Conservation (phyloP, 2,329 filamentous ascomycete species). For the Xylaria sp. region DNA sequence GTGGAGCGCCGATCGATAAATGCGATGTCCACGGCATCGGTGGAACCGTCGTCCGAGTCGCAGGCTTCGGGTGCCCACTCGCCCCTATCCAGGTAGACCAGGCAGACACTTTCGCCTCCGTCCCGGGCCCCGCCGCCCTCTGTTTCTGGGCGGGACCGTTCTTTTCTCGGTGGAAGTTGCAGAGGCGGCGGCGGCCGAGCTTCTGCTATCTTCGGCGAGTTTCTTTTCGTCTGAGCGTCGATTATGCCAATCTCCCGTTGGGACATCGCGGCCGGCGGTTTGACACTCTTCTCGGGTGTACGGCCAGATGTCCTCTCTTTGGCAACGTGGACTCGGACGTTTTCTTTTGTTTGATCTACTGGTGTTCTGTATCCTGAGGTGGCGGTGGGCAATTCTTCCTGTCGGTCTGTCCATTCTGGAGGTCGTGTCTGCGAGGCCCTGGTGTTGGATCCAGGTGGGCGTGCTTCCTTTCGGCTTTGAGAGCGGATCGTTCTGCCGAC, state of each 20-base stretch:
- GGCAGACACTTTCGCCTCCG: neutral
- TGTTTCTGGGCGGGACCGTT: neutral
- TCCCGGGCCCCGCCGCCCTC: conserved; percentile 3
- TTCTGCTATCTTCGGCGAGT: neutral
- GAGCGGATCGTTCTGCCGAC: conserved; percentile 12
- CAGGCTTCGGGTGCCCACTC: conserved; percentile 5
- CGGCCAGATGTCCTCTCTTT: neutral
- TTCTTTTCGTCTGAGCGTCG: neutral
- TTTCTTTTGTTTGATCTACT: neutral
- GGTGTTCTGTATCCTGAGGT: neutral
- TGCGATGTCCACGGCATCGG: neutral
- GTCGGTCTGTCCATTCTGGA: neutral
- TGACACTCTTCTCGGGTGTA: neutral
- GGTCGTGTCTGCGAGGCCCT: conserved; percentile 4
- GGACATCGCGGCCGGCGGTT: neutral
- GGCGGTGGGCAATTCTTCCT: neutral
- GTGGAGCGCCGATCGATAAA: neutral
- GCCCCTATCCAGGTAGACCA: conserved; percentile 5
- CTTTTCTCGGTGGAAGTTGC: neutral
- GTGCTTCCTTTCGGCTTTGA: neutral
- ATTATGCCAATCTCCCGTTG: neutral
- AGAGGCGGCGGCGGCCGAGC: neutral
- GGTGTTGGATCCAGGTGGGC: neutral
- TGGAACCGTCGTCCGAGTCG: neutral
- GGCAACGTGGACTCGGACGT: neutral